Evolutionary conservation across 495 filamentous ascomycete genomes (phyloP).

Genomic region (Aspergillus biplanus): DNA sequence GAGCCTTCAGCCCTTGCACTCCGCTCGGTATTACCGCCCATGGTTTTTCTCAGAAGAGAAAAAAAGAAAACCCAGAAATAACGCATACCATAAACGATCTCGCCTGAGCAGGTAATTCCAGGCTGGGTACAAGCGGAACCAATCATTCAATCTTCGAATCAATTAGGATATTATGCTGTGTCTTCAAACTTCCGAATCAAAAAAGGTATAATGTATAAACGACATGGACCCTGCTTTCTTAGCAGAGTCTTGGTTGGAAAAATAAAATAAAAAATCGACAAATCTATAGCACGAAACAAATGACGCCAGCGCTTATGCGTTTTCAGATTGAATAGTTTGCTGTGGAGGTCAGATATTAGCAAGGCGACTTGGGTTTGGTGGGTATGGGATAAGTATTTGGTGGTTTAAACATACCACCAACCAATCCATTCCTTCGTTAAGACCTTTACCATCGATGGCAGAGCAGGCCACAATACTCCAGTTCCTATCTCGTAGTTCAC

Average conservation of each 20-base stretch:
- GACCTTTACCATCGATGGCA: constrained; percentile 91
- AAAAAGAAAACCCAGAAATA: constrained; percentile 1
- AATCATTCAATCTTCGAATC: constrained; percentile 22
- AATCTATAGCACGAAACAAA: constrained; percentile 42
- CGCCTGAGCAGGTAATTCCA: constrained; percentile 7
- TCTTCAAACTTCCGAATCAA: constrained; percentile 30
- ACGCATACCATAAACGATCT: constrained; percentile 2
- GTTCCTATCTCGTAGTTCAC: constrained; percentile 91
- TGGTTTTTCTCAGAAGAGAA: neutral
- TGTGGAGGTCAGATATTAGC: constrained; percentile 25
- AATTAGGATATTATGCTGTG: constrained; percentile 48
- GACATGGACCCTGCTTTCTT: constrained; percentile 33
- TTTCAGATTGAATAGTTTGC: constrained; percentile 55
- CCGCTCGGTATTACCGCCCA: neutral
- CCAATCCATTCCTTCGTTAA: constrained; percentile 99
- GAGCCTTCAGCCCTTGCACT: neutral
- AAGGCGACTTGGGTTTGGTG: constrained; percentile 7
- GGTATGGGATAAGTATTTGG: neutral
- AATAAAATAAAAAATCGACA: constrained; percentile 29
- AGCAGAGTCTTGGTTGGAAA: constrained; percentile 30
- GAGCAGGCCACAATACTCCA: constrained; percentile 99
- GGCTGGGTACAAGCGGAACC: constrained; percentile 17
- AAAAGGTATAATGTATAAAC: constrained; percentile 44
- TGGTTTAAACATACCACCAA: constrained; percentile 72
- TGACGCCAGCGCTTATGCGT: constrained; percentile 45